phyloP scores from a whole-genome alignment of 495 filamentous ascomycete genomes.

The Tuber brumale region DNA sequence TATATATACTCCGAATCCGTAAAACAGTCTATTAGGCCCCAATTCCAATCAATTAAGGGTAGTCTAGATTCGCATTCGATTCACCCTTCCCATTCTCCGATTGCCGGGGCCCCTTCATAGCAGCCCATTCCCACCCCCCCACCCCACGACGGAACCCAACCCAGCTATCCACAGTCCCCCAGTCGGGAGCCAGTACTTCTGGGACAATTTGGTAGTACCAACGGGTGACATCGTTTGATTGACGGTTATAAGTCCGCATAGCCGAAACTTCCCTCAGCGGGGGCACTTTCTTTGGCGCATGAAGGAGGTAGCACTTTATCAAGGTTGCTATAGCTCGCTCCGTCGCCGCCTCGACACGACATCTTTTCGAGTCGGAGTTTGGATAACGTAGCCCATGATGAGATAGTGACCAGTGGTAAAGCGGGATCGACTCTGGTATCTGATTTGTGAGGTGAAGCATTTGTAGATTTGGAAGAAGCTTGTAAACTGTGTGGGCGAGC shows the following conservation, averaged over 20 bases:
- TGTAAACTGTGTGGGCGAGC: neutral
- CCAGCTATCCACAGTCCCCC: neutral
- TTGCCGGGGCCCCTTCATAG: neutral
- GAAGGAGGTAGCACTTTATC: neutral
- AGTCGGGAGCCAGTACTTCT: neutral
- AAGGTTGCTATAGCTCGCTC: neutral
- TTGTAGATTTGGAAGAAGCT: neutral
- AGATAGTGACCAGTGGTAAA: neutral
- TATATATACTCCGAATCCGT: neutral
- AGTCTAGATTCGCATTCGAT: neutral
- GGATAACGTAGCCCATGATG: neutral
- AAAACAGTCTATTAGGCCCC: neutral
- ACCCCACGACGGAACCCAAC: neutral
- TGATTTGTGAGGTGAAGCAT: neutral
- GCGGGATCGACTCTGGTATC: neutral
- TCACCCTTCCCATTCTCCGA: neutral
- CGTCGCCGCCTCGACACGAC: neutral
- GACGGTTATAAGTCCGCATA: neutral
- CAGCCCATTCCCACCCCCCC: neutral
- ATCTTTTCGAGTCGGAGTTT: neutral
- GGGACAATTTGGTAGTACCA: neutral
- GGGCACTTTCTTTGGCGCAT: neutral
- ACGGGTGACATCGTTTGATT: neutral
- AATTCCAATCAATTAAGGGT: neutral
- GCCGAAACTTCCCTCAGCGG: neutral